Percentiles rank a stretch among this genome's conserved stretches.
These are phyloP conservation scores for Xylaria sp. DNA, from an alignment of 2,329 filamentous ascomycete genomes.

Conservation along the genomic window DNA sequence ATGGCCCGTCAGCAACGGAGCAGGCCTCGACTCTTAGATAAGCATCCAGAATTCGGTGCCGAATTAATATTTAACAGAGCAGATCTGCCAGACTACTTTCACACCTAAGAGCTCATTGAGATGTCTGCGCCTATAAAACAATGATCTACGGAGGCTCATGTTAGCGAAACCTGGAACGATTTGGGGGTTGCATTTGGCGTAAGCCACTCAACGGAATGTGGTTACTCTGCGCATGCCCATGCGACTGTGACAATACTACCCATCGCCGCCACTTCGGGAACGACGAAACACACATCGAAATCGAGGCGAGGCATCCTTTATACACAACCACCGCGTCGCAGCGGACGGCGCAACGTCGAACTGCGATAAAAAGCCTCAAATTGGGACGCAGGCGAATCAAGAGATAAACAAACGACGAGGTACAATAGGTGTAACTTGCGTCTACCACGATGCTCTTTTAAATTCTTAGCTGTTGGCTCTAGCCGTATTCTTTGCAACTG, in stretches of 20 bases:
- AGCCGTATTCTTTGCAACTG: background rate
- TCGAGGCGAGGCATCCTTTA: no score
- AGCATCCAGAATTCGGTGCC: background rate
- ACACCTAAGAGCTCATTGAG: background rate
- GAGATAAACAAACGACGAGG: no score
- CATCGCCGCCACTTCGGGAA: background rate
- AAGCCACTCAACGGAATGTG: background rate
- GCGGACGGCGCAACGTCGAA: no score
- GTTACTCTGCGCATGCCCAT: conserved; percentile 1
- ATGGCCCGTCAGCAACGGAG: background rate
- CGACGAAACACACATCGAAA: no score
- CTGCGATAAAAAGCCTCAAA: no score
- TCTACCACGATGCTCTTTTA: no score
- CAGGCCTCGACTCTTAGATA: background rate
- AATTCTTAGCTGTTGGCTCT: no score
- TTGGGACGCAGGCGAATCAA: no score
- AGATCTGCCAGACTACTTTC: background rate
- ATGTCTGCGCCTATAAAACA: background rate
- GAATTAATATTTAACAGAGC: background rate
- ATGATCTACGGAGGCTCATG: background rate
- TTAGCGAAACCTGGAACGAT: background rate
- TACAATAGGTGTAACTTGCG: no score
- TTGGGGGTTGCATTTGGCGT: background rate
- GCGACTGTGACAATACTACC: background rate
- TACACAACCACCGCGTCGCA: no score